Conservation (phyloP, 108 stramenopile species). For the Nannochloropsis granulata region DNA sequence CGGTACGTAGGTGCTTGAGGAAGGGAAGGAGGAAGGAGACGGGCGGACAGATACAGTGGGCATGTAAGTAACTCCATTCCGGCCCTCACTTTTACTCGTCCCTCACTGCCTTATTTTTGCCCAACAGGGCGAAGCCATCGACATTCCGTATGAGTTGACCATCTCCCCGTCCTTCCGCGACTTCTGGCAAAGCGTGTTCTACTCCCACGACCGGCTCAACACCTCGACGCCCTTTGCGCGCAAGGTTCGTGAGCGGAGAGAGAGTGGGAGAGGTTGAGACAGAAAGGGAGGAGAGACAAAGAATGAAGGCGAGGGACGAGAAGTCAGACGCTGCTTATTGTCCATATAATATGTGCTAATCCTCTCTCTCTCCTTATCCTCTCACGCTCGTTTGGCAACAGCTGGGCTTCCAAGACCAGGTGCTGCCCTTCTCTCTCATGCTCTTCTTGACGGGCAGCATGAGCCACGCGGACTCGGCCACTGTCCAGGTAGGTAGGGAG, state of each 20-base stretch:
- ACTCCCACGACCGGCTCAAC: conserved; percentile 62
- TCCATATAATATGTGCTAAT: no score
- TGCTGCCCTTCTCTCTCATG: conserved; percentile 52
- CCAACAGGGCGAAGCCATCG: conserved; percentile 4
- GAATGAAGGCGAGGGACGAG: no score
- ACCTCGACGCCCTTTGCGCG: conserved; percentile 70
- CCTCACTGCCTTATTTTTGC: no score
- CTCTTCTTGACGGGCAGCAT: conserved; percentile 55
- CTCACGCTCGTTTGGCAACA: background rate
- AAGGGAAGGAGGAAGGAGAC: background rate
- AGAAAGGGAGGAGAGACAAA: no score
- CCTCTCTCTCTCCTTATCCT: background rate
- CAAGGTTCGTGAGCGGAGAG: background rate
- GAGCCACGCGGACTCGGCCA: conserved; percentile 68
- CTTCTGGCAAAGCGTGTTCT: conserved; percentile 67
- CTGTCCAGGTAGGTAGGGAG: conserved; percentile 46
- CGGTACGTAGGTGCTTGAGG: background rate
- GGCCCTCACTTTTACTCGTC: no score
- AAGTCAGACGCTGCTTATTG: no score
- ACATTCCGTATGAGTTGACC: conserved; percentile 51
- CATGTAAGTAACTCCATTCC: no score
- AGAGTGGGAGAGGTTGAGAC: background rate
- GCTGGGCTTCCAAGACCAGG: conserved; percentile 62
- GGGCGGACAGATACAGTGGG: no score
- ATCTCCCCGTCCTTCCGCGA: conserved; percentile 48